phyloP scores from a whole-genome alignment of 768 basidiomycete genomes.

The Steccherinum ochraceum region DNA sequence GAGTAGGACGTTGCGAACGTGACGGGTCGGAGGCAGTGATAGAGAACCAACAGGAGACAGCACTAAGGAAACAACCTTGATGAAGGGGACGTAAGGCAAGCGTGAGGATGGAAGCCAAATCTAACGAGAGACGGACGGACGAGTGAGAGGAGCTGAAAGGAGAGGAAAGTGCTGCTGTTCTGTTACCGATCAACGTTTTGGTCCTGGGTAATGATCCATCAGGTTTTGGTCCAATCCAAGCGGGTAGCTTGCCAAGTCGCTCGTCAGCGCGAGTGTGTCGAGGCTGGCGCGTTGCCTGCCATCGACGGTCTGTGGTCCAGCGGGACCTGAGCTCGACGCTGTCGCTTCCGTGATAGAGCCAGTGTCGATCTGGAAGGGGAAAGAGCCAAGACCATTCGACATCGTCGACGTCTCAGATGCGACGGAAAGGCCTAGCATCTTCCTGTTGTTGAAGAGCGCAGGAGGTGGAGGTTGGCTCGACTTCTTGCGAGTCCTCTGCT shows the following conservation, averaged over 20 bases:
- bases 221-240: conserved; percentile 52
- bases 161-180: neutral
- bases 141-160: neutral
- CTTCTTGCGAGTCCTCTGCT: conserved; percentile 6
- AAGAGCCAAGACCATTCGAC: conserved; percentile 76
- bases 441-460: conserved; percentile 31
- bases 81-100: neutral
- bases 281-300: conserved; percentile 69
- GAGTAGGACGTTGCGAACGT: neutral
- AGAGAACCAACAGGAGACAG: neutral
- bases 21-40: neutral
- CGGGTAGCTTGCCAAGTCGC: conserved; percentile 78
- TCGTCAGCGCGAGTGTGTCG: conserved; percentile 79
- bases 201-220: conserved; percentile 13
- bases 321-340: conserved; percentile 25
- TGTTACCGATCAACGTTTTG: neutral
- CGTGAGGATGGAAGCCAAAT: neutral
- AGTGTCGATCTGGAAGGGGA: conserved; percentile 82
- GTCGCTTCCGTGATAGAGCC: conserved; percentile 34
- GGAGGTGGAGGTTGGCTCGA: conserved; percentile 37
- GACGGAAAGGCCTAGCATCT: conserved; percentile 63
- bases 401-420: conserved; percentile 73
- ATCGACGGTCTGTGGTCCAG: conserved; percentile 27
- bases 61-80: neutral
- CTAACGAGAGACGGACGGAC: neutral